Base-by-base conservation (phyloP, 1,284 basidiomycete genomes). In the Heterobasidion occidentale region DNA sequence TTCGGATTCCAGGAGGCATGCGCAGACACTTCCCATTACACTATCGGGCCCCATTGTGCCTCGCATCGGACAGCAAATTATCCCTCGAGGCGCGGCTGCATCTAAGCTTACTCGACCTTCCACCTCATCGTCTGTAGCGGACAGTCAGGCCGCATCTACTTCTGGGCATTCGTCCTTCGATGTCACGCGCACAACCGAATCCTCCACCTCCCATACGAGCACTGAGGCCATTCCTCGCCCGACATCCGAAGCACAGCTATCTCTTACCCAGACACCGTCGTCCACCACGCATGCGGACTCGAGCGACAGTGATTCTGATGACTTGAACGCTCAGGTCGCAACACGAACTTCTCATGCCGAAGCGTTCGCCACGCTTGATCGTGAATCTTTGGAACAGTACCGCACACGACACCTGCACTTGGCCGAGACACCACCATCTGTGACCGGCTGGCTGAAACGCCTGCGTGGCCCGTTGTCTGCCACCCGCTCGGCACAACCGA, bases 341-440 rank as follows among this genome's bases (percentile, higher is more conserved):
- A 65, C 52, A 27, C 80, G 84, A 33, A 89, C 87, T 2, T 84
- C 86, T 6, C 85, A 90, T 65, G 79, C 79, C 9, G 88, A 90
- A 68, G 83, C 86, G 0, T 90, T 86, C 61, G 80, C 79, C 3
- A 78, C 85, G n/a, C 73, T 90, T 55, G 80, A 88, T 42, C 59
- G 36, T 12, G 52, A 46, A 52, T 45, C 56, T 12, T 65, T 78
- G 82, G 27, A 77, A 74, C 58, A 73, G 74, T 47, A 76, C 84
- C 56, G 81, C 84, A 65, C 74, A 19, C 64, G 63, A 33, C 58
- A 61, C 35, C 62, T 55, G 20, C 56, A 62, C 20, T 63, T 67
- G 7, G 62, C 67, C 33, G 65, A 69, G 36, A 47, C 61, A 34
- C 53, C 58, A 19, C 56, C 58, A 14, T 56, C 62, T 19, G 56